Evolutionary conservation across 305 asterid species (phyloP), one percentile per base, ranked within the genome.

Genomic region (Solanum hybrid): DNA sequence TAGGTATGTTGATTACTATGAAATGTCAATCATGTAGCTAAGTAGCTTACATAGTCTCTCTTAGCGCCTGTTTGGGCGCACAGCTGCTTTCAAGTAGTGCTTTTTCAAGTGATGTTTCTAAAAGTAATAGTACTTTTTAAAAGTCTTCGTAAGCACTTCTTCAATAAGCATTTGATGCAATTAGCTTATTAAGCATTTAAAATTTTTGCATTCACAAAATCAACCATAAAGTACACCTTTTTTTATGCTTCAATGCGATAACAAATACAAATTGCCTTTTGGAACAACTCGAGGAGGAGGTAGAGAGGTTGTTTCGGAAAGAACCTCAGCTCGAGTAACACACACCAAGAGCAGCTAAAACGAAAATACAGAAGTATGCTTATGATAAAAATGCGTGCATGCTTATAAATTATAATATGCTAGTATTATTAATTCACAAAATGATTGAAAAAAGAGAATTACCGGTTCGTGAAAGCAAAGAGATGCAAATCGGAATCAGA

Each of bases 381-480:
- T 64, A n/a, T 64, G 9, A 60, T 60, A 60, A 60, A 71, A 35
- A 78, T 78, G 84, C 10, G 31, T n/a, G 42, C 56, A 36, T 35
- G 51, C 56, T 42, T 42, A 13, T 42, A 42, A 42, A 42, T 35
- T 78, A 78, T 24, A 35, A 78, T 35, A 34, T 79, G 56, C 0
- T 37, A 22, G 34, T 71, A 79, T 13, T n/a, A 38, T 37, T 79
- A 79, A 79, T 29, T 42, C 27, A 24, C 42, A 51, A 29, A 85
- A 20, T 22, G 14, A 8, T 22, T 4, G 0, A 34, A 51, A 11
- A 38, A 86, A 32, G 51, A 36, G 71, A 76, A 85, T 31, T 12
- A 97, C 99, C 98, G 89, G 99, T 92, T 72, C 90, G 91, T n/a
- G 98, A 94, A 90, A 97, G 79, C 64, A 95, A 12, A 5, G 95